Evolutionary conservation across 164 flowering plant species (phyloP).

Genomic region (Berberis vulgaris): DNA sequence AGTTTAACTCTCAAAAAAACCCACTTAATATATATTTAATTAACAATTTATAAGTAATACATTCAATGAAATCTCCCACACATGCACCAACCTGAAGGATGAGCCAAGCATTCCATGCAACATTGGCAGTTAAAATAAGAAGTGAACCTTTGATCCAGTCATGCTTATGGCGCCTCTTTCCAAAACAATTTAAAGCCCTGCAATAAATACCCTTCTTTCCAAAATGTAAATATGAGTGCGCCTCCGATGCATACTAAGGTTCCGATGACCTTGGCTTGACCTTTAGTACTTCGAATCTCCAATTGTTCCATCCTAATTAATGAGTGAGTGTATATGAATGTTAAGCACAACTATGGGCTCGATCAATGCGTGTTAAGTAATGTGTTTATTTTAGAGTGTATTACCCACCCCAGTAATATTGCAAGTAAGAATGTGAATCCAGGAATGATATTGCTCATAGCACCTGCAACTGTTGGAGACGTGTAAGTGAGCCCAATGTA

Average conservation of each 20-base stretch:
- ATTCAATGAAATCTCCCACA: too few relatives aligned
- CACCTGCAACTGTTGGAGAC: constrained; percentile 38
- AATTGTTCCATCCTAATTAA: constrained; percentile 35
- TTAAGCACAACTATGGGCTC: background rate
- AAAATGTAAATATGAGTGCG: constrained; percentile 38
- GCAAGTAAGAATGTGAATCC: constrained; percentile 34
- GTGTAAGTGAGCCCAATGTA: constrained; percentile 28
- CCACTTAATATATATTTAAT: too few relatives aligned
- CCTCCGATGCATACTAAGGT: constrained; percentile 31
- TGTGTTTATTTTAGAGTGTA: background rate
- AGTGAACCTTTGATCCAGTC: constrained; percentile 40
- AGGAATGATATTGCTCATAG: constrained; percentile 28
- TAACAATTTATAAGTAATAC: too few relatives aligned
- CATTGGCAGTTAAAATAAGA: constrained; percentile 19
- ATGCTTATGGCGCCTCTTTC: constrained; percentile 11
- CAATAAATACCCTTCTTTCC: constrained; percentile 26
- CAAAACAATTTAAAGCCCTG: constrained; percentile 14
- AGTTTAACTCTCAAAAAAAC: too few relatives aligned
- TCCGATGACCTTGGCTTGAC: constrained; percentile 36
- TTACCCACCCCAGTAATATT: constrained; percentile 22
- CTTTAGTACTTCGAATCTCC: constrained; percentile 13
- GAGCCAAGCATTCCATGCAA: constrained; percentile 30
- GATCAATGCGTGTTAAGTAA: background rate
- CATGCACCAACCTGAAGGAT: constrained; percentile 26
- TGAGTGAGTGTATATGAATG: background rate